phyloP scores from a whole-genome alignment of 2,329 filamentous ascomycete genomes.

The Aspergillus pseudonomiae region DNA sequence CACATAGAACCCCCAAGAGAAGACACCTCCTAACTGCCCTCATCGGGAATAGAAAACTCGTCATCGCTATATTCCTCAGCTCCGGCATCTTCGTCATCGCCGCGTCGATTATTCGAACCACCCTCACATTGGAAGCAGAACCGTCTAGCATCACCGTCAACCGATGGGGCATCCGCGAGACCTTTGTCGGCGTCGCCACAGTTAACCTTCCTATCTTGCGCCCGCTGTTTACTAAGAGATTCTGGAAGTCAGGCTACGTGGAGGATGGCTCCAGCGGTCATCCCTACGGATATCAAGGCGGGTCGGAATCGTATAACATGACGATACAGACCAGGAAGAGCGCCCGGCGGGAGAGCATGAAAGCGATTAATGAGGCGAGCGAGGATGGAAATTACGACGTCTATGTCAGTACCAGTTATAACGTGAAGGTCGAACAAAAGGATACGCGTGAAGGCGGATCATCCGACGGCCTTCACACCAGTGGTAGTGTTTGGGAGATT shows the following conservation, averaged over 20 bases:
- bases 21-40: neutral
- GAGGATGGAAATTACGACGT: constrained; percentile 4
- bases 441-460: neutral
- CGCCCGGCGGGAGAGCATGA: constrained; percentile 2
- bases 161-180: constrained; percentile 9
- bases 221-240: constrained; percentile 1
- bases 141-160: constrained; percentile 8
- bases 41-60: neutral
- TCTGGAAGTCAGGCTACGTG: neutral
- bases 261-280: neutral
- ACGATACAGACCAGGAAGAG: constrained; percentile 3
- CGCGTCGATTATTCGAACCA: constrained; percentile 6
- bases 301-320: constrained; percentile 1
- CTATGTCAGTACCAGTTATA: constrained; percentile 5
- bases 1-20: neutral
- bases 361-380: constrained; percentile 1
- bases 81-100: constrained; percentile 9
- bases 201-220: constrained; percentile 10
- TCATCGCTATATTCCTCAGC: constrained; percentile 8
- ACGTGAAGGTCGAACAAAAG: constrained; percentile 2
- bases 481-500: constrained; percentile 9
- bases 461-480: neutral
- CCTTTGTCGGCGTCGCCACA: constrained; percentile 6
- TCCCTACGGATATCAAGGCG: neutral
- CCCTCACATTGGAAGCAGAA: neutral